phyloP scores from a whole-genome alignment of 495 filamentous ascomycete genomes.

The Podospora anserina region DNA sequence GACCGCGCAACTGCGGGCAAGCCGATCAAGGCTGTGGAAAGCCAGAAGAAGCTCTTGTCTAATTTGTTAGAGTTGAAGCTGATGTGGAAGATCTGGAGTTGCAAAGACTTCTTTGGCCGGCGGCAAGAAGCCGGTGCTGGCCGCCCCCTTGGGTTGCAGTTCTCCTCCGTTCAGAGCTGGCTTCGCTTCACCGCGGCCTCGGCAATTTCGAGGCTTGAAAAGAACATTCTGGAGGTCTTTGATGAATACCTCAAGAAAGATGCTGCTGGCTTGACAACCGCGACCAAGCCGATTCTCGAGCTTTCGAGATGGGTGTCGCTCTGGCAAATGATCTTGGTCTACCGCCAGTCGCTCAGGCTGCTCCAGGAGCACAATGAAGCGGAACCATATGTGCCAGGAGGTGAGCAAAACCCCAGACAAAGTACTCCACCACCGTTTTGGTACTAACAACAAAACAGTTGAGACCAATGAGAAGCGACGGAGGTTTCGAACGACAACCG shows the following conservation, averaged over 20 bases:
- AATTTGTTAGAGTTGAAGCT: slow-evolving; percentile 24
- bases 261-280: neutral
- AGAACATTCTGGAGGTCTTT: slow-evolving; percentile 17
- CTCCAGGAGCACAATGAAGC: slow-evolving; percentile 17
- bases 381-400: slow-evolving; percentile 13
- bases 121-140: neutral
- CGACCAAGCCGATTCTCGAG: slow-evolving; percentile 4
- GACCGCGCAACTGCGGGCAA: neutral
- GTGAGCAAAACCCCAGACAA: slow-evolving; percentile 10
- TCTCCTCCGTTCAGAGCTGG: slow-evolving; percentile 18
- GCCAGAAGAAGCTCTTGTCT: slow-evolving; percentile 9
- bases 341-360: slow-evolving; percentile 22
- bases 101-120: slow-evolving; percentile 17
- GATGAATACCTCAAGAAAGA: slow-evolving; percentile 18
- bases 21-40: neutral
- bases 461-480: slow-evolving; percentile 6
- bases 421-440: neutral
- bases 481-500: slow-evolving; percentile 22
- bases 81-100: slow-evolving; percentile 31
- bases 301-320: slow-evolving; percentile 24
- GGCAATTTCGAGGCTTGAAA: slow-evolving; percentile 26
- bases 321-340: slow-evolving; percentile 31
- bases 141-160: neutral
- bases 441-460: neutral
- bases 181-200: slow-evolving; percentile 22